Percentiles rank a stretch among this genome's conserved stretches.
phyloP scores from a whole-genome alignment of 192 early-diverging fungal genomes.

The Podila epigama region DNA sequence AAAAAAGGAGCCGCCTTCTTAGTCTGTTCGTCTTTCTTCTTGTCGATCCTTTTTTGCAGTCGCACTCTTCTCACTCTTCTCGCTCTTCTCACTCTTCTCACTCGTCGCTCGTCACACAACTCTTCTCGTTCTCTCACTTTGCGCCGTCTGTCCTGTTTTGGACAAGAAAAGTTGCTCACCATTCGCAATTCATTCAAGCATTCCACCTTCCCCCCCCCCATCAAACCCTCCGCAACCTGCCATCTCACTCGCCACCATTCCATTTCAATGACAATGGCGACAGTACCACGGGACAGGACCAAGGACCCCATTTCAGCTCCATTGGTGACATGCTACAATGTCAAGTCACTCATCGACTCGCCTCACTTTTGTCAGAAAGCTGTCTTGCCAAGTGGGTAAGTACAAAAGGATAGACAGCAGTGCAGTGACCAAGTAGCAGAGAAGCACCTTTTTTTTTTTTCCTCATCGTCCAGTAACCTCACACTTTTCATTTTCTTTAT shows the following conservation, averaged over 20 bases:
- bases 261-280: background rate
- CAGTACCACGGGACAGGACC: constrained; percentile 18
- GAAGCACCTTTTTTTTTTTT: background rate
- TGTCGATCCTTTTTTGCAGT: too few relatives aligned
- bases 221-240: too few relatives aligned
- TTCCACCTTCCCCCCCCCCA: too few relatives aligned
- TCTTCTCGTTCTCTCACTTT: too few relatives aligned
- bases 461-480: background rate
- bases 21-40: too few relatives aligned
- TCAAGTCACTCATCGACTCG: constrained; percentile 36
- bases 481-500: background rate
- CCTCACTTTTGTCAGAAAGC: constrained; percentile 34
- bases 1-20: too few relatives aligned
- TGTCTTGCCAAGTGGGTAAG: constrained; percentile 31
- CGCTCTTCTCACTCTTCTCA: background rate
- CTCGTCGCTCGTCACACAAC: too few relatives aligned
- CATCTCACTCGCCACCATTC: background rate
- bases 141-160: too few relatives aligned
- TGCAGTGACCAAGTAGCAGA: too few relatives aligned
- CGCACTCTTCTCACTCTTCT: background rate
- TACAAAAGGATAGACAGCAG: too few relatives aligned
- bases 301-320: constrained; percentile 38
- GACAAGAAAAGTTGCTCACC: too few relatives aligned
- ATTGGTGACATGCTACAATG: constrained; percentile 23
- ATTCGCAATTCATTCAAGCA: too few relatives aligned